Evolutionary conservation across 1,139 yeast species (phyloP).

Genomic region (Sugiyamaella paludigena): DNA sequence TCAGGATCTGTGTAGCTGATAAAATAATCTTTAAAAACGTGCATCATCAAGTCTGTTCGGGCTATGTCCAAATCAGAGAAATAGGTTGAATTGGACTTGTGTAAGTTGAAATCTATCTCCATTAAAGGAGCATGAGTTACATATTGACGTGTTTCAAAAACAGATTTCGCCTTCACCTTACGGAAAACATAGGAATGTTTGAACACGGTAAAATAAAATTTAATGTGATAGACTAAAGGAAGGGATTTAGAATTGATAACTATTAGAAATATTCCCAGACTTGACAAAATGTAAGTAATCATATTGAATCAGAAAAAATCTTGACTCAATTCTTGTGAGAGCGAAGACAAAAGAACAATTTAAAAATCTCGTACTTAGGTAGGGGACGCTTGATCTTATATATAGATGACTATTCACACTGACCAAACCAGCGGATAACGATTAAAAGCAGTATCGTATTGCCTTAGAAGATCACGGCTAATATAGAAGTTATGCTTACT

Average conservation of each 20-base stretch:
- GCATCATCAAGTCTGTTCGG: slow-evolving; percentile 62
- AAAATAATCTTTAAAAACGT: slow-evolving; percentile 44
- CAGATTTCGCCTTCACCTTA: slow-evolving; percentile 18
- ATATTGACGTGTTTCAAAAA: slow-evolving; percentile 48
- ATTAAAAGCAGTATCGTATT: no score
- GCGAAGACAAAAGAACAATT: no score
- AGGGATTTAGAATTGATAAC: slow-evolving; percentile 49
- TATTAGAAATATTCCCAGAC: no score
- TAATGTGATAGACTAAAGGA: slow-evolving; percentile 63
- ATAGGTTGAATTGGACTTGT: slow-evolving; percentile 84
- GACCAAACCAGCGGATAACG: no score
- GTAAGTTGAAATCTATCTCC: slow-evolving; percentile 83
- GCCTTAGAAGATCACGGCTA: no score
- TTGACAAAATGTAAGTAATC: no score
- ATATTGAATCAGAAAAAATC: no score
- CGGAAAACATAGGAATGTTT: slow-evolving; percentile 37
- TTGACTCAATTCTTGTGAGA: no score
- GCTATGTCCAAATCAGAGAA: slow-evolving; percentile 81
- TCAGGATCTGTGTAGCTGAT: slow-evolving; percentile 34
- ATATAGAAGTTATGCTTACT: no score
- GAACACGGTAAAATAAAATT: slow-evolving; percentile 56
- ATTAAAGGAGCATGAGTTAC: slow-evolving; percentile 67
- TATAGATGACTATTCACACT: no score
- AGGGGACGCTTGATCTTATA: no score
- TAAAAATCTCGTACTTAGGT: no score